Conservation (phyloP, 257 asterid species). For the Fraxinus pennsylvanica region DNA sequence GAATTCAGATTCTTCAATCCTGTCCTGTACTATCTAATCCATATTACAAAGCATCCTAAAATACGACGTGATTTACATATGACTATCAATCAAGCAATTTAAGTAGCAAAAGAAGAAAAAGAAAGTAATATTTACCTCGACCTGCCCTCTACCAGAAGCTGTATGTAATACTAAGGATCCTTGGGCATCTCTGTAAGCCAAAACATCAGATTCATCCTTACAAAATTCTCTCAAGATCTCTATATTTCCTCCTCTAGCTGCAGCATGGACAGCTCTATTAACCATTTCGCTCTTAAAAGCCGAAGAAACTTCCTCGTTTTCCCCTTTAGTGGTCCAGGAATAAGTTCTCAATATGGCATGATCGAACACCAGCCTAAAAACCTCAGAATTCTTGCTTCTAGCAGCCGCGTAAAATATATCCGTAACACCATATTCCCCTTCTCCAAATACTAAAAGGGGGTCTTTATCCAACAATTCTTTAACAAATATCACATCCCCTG, state of each 20-base stretch:
- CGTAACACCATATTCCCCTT: constrained; percentile 87
- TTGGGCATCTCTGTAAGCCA: constrained; percentile 64
- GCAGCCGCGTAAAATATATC: constrained; percentile 87
- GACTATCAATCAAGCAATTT: background rate
- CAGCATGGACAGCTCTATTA: constrained; percentile 84
- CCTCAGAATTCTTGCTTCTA: constrained; percentile 59
- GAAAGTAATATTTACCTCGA: constrained; percentile 53
- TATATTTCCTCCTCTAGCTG: constrained; percentile 82
- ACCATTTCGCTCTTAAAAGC: constrained; percentile 55
- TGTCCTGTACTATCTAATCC: background rate
- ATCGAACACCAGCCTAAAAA: constrained; percentile 61
- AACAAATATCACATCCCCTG: constrained; percentile 68
- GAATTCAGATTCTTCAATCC: background rate
- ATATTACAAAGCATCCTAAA: background rate
- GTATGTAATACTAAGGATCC: constrained; percentile 86
- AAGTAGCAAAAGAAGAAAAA: background rate
- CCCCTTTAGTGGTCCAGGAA: constrained; percentile 32
- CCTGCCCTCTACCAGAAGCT: constrained; percentile 73
- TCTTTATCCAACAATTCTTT: constrained; percentile 61
- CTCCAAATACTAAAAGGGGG: constrained; percentile 84
- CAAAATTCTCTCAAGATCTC: constrained; percentile 64
- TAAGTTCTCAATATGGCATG: background rate
- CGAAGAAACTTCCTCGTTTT: constrained; percentile 34
- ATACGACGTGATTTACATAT: background rate
- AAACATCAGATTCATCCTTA: constrained; percentile 51